These are phyloP conservation scores for Acacia concinna DNA, from an alignment of 331 rosid species.

Conservation along the genomic window DNA sequence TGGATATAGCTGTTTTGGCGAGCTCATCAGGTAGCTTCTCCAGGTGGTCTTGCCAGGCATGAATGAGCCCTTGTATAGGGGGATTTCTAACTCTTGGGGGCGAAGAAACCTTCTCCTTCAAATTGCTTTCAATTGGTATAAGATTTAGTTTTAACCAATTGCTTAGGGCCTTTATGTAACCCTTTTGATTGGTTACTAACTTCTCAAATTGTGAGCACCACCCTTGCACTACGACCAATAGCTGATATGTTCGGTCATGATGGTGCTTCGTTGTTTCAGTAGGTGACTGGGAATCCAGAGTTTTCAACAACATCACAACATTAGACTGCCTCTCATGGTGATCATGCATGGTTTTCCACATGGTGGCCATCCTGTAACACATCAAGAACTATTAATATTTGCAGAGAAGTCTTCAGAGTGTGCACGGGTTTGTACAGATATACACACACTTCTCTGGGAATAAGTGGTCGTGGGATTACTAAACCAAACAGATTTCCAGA, in stretches of 20 bases:
- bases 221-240: constrained; percentile 62
- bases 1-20: constrained; percentile 62
- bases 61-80: constrained; percentile 65
- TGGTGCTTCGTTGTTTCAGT: constrained; percentile 85
- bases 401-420: constrained; percentile 4
- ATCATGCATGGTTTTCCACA: constrained; percentile 68
- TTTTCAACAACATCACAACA: constrained; percentile 38
- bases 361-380: constrained; percentile 73
- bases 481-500: constrained; percentile 12
- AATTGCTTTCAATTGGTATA: constrained; percentile 83
- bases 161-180: constrained; percentile 64
- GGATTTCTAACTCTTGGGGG: constrained; percentile 78
- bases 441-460: not conserved
- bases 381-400: constrained; percentile 11
- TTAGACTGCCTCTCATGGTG: constrained; percentile 52
- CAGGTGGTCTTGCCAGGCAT: constrained; percentile 74
- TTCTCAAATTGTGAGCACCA: constrained; percentile 70
- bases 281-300: constrained; percentile 71
- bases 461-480: not conserved
- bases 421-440: constrained; percentile 5
- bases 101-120: constrained; percentile 91
- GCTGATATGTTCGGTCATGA: constrained; percentile 74
- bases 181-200: constrained; percentile 70
- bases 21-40: constrained; percentile 83
- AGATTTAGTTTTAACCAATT: constrained; percentile 85